Evolutionary conservation across 495 filamentous ascomycete genomes (phyloP).

Genomic region (Neurospora sp.): DNA sequence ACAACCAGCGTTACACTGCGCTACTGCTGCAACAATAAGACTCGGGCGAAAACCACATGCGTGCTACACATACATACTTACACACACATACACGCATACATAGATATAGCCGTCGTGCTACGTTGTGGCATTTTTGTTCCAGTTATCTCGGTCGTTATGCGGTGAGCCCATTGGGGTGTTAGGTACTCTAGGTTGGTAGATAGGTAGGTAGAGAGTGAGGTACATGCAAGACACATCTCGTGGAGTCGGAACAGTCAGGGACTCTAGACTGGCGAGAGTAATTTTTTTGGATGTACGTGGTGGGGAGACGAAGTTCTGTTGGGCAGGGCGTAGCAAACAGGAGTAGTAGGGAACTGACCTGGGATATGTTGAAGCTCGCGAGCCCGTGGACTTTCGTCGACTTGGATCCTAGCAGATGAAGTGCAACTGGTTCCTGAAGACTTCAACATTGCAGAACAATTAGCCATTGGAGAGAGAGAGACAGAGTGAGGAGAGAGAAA

Average conservation of each 20-base stretch:
- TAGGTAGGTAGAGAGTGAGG: background rate
- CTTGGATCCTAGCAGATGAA: background rate
- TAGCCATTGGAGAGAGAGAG: background rate
- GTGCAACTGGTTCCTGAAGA: background rate
- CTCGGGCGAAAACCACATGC: background rate
- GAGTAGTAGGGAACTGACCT: background rate
- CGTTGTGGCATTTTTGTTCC: background rate
- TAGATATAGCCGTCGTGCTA: background rate
- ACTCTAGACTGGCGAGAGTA: background rate
- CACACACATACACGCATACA: background rate
- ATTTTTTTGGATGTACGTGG: background rate
- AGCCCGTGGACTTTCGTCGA: background rate
- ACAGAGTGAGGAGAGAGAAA: background rate
- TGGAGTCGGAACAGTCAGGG: background rate
- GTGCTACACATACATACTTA: background rate
- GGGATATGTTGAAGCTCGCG: background rate
- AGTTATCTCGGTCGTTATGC: background rate
- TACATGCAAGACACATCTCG: background rate
- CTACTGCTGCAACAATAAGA: background rate
- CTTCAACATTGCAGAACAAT: background rate
- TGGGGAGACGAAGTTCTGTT: background rate
- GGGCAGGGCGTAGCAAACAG: background rate
- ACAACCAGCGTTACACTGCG: background rate
- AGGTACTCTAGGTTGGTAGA: background rate
- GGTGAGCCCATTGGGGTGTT: background rate